Conservation (phyloP, 192 early-diverging fungal species). For the Paraglomus occultum region DNA sequence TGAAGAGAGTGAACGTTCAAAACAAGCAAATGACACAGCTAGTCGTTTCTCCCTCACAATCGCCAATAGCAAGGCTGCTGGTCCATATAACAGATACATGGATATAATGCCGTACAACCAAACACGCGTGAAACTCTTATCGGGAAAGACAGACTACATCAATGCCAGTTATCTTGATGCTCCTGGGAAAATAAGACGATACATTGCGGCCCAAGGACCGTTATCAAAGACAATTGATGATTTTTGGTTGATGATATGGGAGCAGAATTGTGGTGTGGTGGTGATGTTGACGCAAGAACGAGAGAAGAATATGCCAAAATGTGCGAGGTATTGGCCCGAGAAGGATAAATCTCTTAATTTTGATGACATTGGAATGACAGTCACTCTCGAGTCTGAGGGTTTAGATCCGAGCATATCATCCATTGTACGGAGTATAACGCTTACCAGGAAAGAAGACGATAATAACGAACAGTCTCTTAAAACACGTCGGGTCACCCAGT, state of each 20-base stretch:
- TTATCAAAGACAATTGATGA: conserved; percentile 69
- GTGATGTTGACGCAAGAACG: conserved; percentile 84
- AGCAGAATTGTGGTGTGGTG: conserved; percentile 67
- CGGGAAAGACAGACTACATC: conserved; percentile 66
- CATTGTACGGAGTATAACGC: conserved; percentile 41
- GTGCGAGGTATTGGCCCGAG: conserved; percentile 82
- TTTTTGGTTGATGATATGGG: conserved; percentile 92
- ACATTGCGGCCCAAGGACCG: conserved; percentile 90
- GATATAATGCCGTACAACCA: conserved; percentile 40
- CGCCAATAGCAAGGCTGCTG: not conserved
- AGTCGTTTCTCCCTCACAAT: conserved; percentile 3
- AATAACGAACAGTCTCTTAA: conserved; percentile 6
- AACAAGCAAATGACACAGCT: not conserved
- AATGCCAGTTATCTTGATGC: conserved; percentile 73
- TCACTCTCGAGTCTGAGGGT: conserved; percentile 45
- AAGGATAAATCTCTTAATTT: conserved; percentile 30
- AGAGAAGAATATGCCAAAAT: conserved; percentile 75
- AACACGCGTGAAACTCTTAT: conserved; percentile 20
- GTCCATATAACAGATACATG: conserved; percentile 35
- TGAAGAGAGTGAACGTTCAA: not conserved
- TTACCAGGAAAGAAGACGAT: conserved; percentile 24
- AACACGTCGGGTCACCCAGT: conserved; percentile 52
- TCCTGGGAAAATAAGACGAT: conserved; percentile 49
- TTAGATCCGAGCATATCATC: conserved; percentile 41
- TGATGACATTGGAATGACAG: conserved; percentile 40